These are phyloP conservation scores for Hirsutella minnesotensis DNA, from an alignment of 2,329 filamentous ascomycete genomes.

Conservation along the genomic window DNA sequence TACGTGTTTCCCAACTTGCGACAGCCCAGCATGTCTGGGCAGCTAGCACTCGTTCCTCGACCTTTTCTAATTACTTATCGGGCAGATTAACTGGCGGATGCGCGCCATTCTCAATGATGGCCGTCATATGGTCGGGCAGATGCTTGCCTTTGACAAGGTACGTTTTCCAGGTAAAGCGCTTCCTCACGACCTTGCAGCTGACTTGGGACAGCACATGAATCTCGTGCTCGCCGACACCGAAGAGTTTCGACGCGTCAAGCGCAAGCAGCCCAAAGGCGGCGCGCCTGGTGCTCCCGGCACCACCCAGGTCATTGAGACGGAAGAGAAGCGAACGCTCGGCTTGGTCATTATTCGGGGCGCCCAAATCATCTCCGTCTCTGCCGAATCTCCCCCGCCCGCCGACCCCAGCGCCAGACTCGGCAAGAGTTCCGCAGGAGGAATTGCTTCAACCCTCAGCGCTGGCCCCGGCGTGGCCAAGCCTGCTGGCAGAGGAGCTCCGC, in stretches of 20 bases:
- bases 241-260: constrained; percentile 87
- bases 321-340: constrained; percentile 96
- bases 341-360: constrained; percentile 90
- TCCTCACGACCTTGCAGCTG: constrained; percentile 3
- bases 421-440: constrained; percentile 57
- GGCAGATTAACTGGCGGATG: constrained; percentile 99
- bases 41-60: not conserved
- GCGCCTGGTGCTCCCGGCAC: constrained; percentile 47
- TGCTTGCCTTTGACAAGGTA: constrained; percentile 98
- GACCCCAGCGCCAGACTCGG: constrained; percentile 86
- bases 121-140: constrained; percentile 92
- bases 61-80: constrained; percentile 2
- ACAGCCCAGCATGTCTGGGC: too few species aligned
- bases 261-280: constrained; percentile 63
- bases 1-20: constrained; percentile 33
- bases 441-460: constrained; percentile 59
- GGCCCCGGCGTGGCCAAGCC: constrained; percentile 86
- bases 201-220: constrained; percentile 75
- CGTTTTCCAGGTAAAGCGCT: not conserved
- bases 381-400: constrained; percentile 89
- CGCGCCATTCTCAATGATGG: constrained; percentile 90
- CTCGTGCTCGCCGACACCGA: constrained; percentile 96
- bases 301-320: constrained; percentile 65
- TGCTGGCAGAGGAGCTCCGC: constrained; percentile 69
- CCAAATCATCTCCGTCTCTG: constrained; percentile 86